These are phyloP conservation scores for Leucogyrophana mollusca DNA, from an alignment of 768 basidiomycete species.

Conservation along the genomic window DNA sequence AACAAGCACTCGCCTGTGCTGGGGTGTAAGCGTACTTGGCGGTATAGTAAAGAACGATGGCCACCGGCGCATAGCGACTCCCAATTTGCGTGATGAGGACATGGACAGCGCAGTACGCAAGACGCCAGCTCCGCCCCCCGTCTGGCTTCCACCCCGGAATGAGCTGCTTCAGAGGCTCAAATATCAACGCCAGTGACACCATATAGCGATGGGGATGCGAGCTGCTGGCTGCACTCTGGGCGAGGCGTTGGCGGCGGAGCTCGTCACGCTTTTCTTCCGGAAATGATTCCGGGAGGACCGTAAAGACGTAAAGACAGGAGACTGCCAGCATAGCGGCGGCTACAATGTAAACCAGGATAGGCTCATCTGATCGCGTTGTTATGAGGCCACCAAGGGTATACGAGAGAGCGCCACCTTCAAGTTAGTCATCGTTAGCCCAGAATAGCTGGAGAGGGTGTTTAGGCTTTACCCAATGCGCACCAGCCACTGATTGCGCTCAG, in stretches of 20 bases:
- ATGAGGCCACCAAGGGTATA: slow-evolving; percentile 28
- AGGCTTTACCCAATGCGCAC: slow-evolving; percentile 21
- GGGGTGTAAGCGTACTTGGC: slow-evolving; percentile 26
- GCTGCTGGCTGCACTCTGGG: not conserved
- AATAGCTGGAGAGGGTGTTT: not conserved
- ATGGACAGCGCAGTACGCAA: slow-evolving; percentile 27
- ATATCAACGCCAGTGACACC: slow-evolving; percentile 1
- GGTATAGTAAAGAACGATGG: slow-evolving; percentile 23
- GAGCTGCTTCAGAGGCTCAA: slow-evolving; percentile 24
- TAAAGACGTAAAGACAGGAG: slow-evolving; percentile 19
- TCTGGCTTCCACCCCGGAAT: slow-evolving; percentile 12
- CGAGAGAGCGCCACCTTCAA: slow-evolving; percentile 25
- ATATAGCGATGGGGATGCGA: too few species aligned
- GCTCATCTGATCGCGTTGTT: slow-evolving; percentile 22
- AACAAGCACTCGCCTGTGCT: slow-evolving; percentile 17
- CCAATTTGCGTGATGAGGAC: slow-evolving; percentile 18
- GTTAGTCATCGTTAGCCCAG: not conserved
- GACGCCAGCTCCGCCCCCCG: slow-evolving; percentile 26
- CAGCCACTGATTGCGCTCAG: slow-evolving; percentile 28
- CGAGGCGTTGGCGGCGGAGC: slow-evolving; percentile 9
- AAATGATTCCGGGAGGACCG: slow-evolving; percentile 30
- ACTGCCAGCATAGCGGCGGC: slow-evolving; percentile 12
- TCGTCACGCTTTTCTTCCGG: slow-evolving; percentile 21
- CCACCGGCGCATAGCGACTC: slow-evolving; percentile 8
- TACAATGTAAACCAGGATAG: slow-evolving; percentile 20